A percentile compares a stretch with the other conserved stretches of the same genome.
phyloP scores from a whole-genome alignment of 768 basidiomycete genomes.

The Tylopilus intermedius region DNA sequence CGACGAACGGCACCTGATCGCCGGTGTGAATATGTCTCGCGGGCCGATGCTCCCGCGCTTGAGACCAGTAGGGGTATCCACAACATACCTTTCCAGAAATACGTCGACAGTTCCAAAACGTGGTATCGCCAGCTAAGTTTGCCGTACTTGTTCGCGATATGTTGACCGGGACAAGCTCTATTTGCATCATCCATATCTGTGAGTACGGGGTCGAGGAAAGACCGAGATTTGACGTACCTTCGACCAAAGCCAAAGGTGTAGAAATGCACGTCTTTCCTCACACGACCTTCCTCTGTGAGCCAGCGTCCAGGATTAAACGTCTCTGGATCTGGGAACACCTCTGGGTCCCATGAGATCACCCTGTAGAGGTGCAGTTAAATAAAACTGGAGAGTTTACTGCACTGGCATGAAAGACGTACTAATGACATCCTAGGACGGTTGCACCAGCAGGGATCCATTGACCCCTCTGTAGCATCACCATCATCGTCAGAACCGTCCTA shows the following conservation, averaged over 20 bases:
- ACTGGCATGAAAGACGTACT: slow-evolving; percentile 1
- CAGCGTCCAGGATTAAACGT: slow-evolving; percentile 8
- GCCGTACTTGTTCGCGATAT: slow-evolving; percentile 28
- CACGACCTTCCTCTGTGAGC: not conserved
- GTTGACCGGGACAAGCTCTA: slow-evolving; percentile 57
- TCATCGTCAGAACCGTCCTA: not conserved
- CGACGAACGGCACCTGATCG: slow-evolving; percentile 50
- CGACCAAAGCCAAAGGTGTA: not conserved
- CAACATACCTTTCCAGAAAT: too few species aligned
- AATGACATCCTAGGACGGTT: slow-evolving; percentile 11
- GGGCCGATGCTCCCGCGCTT: slow-evolving; percentile 27
- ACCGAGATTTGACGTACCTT: not conserved
- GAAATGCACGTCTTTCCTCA: slow-evolving; percentile 1
- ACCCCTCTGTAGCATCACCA: slow-evolving; percentile 1
- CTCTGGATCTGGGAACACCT: slow-evolving; percentile 13
- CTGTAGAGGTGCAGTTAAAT: not conserved
- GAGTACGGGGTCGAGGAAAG: too few species aligned
- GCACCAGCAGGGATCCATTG: slow-evolving; percentile 11
- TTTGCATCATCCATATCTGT: not conserved
- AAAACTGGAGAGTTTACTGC: not conserved
- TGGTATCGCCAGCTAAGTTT: too few species aligned
- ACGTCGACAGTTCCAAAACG: too few species aligned
- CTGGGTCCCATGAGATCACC: slow-evolving; percentile 12
- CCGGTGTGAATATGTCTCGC: slow-evolving; percentile 42
- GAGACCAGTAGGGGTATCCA: slow-evolving; percentile 28